Percentiles rank a stretch among this genome's conserved stretches.
Conservation (phyloP, 2,329 filamentous ascomycete species). For the Purpureocillium lavendulum region DNA sequence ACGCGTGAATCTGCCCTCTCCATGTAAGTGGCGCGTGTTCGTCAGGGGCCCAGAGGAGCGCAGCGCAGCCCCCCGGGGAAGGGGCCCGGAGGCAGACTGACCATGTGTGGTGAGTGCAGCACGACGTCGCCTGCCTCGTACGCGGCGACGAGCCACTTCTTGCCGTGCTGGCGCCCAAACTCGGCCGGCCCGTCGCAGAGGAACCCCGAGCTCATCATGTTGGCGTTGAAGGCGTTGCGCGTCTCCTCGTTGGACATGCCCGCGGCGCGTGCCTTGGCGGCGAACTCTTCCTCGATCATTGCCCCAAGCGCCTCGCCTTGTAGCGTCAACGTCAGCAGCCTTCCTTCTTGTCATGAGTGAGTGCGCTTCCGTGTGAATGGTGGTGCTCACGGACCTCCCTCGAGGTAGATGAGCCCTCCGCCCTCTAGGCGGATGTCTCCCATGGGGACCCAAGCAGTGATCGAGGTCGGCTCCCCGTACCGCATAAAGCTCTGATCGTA, state of each 20-base stretch:
- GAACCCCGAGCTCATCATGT: constrained; percentile 49
- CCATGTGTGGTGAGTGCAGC: constrained; percentile 27
- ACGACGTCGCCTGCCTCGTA: constrained; percentile 33
- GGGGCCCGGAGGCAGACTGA: background rate
- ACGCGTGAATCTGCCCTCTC: constrained; percentile 42
- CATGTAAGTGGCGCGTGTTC: no score
- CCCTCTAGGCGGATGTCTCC: constrained; percentile 44
- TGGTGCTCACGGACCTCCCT: constrained; percentile 36
- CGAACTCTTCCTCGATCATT: constrained; percentile 42
- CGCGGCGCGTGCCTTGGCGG: constrained; percentile 33
- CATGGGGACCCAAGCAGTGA: constrained; percentile 51
- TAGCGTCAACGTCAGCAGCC: no score
- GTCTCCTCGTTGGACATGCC: constrained; percentile 44
- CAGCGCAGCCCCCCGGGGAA: no score
- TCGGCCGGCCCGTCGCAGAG: constrained; percentile 38
- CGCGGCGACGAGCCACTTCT: constrained; percentile 24
- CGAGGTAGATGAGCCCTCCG: constrained; percentile 51
- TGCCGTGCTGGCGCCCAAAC: constrained; percentile 19
- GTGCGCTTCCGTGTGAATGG: no score
- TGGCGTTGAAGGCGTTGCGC: constrained; percentile 43
- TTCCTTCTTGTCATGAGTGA: no score
- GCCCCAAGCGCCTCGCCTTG: constrained; percentile 27
- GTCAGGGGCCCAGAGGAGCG: no score
- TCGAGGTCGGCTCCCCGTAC: constrained; percentile 42
- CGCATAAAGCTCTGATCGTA: constrained; percentile 52